Percentiles rank a stretch among this genome's conserved stretches.
Evolutionary conservation across 106 monocot genomes (phyloP).

Genomic region (Allium cepa): DNA sequence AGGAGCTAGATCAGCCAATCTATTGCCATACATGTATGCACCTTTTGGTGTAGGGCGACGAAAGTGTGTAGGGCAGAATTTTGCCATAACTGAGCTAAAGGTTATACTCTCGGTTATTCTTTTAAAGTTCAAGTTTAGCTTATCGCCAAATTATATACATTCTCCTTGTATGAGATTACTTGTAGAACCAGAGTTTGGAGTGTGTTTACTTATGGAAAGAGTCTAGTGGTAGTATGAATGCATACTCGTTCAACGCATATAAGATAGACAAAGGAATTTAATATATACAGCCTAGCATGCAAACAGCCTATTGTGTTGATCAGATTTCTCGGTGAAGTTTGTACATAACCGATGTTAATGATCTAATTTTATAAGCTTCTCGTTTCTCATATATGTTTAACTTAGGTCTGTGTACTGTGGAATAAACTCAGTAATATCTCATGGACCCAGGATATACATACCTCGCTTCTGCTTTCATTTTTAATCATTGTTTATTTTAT

Average conservation of each 20-base stretch:
- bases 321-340: background rate
- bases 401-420: background rate
- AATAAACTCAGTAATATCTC: no score
- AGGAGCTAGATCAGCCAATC: constrained; percentile 40
- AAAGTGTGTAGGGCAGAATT: constrained; percentile 57
- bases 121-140: constrained; percentile 35
- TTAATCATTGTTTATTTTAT: no score
- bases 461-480: no score
- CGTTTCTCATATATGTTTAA: background rate
- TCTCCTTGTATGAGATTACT: constrained; percentile 42
- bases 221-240: no score
- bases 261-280: background rate
- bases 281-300: background rate
- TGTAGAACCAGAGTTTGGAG: constrained; percentile 54
- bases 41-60: constrained; percentile 61
- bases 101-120: constrained; percentile 47
- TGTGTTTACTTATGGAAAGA: constrained; percentile 33
- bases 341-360: background rate
- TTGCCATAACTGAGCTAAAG: constrained; percentile 71
- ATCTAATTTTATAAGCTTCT: background rate
- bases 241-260: no score
- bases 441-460: no score
- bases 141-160: constrained; percentile 44
- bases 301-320: background rate
- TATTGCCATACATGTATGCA: constrained; percentile 39